Percentiles rank a stretch among this genome's conserved stretches.
phyloP scores from a whole-genome alignment of 2,329 filamentous ascomycete species.

The Ophiocordyceps australis region DNA sequence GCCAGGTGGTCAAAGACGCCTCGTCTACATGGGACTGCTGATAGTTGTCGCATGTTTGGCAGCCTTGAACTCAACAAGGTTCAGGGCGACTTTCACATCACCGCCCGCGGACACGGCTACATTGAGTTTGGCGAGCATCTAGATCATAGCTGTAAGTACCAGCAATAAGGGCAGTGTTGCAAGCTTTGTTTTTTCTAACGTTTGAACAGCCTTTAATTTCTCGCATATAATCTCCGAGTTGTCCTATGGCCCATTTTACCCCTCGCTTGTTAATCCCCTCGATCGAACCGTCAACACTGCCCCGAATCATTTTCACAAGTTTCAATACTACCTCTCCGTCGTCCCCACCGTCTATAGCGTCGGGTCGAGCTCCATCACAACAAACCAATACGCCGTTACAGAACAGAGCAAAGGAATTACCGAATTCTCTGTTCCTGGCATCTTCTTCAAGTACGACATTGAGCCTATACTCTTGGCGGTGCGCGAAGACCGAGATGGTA shows the following conservation, averaged over 20 bases:
- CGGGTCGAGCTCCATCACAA: slow-evolving; percentile 51
- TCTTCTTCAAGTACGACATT: slow-evolving; percentile 98
- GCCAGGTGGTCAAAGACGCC: slow-evolving; percentile 64
- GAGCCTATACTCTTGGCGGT: slow-evolving; percentile 84
- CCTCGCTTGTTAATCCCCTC: slow-evolving; percentile 80
- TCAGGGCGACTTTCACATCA: slow-evolving; percentile 96
- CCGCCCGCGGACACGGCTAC: slow-evolving; percentile 90
- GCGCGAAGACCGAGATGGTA: slow-evolving; percentile 58
- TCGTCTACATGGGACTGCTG: slow-evolving; percentile 34
- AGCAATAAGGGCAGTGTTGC: too few relatives aligned
- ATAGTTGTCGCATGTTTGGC: slow-evolving; percentile 80
- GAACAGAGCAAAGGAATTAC: slow-evolving; percentile 59
- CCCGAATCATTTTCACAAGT: slow-evolving; percentile 73
- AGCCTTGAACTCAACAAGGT: slow-evolving; percentile 90
- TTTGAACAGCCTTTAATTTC: slow-evolving; percentile 70
- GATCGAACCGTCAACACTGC: slow-evolving; percentile 74
- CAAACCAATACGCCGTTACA: slow-evolving; percentile 96
- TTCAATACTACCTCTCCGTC: slow-evolving; percentile 92
- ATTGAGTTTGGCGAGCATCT: slow-evolving; percentile 60
- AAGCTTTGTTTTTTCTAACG: too few relatives aligned
- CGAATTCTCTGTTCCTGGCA: slow-evolving; percentile 60
- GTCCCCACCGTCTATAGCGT: slow-evolving; percentile 87
- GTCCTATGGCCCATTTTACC: slow-evolving; percentile 94
- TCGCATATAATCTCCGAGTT: slow-evolving; percentile 91
- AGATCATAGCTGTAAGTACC: slow-evolving; percentile 54